Evolutionary conservation across 148 eudicot species (phyloP), one percentile per base, ranked within the genome.

Genomic region (Heliosperma pusillum): DNA sequence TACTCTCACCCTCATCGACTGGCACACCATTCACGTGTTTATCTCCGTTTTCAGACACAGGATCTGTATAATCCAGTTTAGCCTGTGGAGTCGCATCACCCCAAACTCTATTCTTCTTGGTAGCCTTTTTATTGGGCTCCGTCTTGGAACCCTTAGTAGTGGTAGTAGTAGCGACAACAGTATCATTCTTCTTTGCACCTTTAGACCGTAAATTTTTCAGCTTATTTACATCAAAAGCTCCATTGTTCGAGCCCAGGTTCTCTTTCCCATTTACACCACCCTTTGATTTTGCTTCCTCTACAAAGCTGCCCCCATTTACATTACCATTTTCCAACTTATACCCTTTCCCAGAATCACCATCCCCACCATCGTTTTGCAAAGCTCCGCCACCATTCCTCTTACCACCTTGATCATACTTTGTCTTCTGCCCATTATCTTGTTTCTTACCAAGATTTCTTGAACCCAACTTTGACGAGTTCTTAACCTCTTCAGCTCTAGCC

Each of bases 101-200:
- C 98, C 98, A 95, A 74, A 95, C 97, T 79, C 97, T 85, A 63
- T 90, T 91, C 90, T 94, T 94, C 50, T 94, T 94, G 42, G 89
- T 84, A 17, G 75, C 71, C 75, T 92, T 92, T 80, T 93, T 91
- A 87, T 88, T 91, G 10, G 93, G 75, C 29, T 87, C 98, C 66
- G 17, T 88, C 79, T 90, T 90, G 53, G 89, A 25, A 74, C 57
- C 88, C 90, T 90, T 95, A 80, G 53, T 84, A 73, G 56, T 76
- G 81, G 63, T 79, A 57, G 26, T 84, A 77, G 66, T 76, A 73
- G 56, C 77, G 81, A 56, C 83, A 57, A 42, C 85, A 77, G 66
- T 78, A 67, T 92, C 91, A 78, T 85, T 82, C 83, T 95, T 95
- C 87, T 95, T 95, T 40, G 69, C 88, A 71, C 83, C 96, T 86